Evolutionary conservation across 169 alveolate genomes (phyloP), one percentile per base, ranked within the genome.

Genomic region (Eimeria sp.): DNA sequence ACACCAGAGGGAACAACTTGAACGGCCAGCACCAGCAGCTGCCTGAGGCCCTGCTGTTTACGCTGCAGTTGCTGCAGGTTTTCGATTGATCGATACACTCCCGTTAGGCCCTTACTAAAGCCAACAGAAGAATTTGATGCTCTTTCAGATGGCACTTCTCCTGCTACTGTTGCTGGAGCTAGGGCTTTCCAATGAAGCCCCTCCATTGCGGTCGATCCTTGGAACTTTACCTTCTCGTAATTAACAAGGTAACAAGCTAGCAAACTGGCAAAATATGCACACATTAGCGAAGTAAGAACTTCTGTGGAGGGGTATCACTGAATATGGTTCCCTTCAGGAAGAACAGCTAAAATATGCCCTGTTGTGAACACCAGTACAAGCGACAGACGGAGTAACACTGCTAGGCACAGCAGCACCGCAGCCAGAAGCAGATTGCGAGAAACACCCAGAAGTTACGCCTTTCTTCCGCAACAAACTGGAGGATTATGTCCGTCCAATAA

Each of bases 1-100:
- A 65, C 75, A 0, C 75, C 14, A 16, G 75, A 6, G 40, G n/a
- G 75, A n/a, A 65, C 75, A 16, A 65, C 75, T 65, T 34, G 43
- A 65, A 14, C 40, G n/a, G 40, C 75, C 20, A 65, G 70, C 70
- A 65, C 43, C 75, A 65, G 75, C 75, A 25, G 75, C 75, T 25
- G 43, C 75, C 7, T 7, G 2, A 65, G 3, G 4, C n/a, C 25
- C 75, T 65, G 34, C 40, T 65, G 75, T 9, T 65, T 43, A 16
- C n/a, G 75, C 75, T 65, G 75, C 75, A 65, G 75, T 25, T 25
- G 75, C 75, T 61, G 70, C 70, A n/a, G 20, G 20, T 65, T 65
- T n/a, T n/a, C 40, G 6, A 5, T 0, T 34, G 75, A 65, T 65
- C 34, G 40, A 65, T 16, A 6, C 25, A n/a, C 10, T 65, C 75